A percentile compares a stretch with the other conserved stretches of the same genome.
Evolutionary conservation across 495 filamentous ascomycete genomes (phyloP).

Genomic region (Chaetomidium leptoderma): DNA sequence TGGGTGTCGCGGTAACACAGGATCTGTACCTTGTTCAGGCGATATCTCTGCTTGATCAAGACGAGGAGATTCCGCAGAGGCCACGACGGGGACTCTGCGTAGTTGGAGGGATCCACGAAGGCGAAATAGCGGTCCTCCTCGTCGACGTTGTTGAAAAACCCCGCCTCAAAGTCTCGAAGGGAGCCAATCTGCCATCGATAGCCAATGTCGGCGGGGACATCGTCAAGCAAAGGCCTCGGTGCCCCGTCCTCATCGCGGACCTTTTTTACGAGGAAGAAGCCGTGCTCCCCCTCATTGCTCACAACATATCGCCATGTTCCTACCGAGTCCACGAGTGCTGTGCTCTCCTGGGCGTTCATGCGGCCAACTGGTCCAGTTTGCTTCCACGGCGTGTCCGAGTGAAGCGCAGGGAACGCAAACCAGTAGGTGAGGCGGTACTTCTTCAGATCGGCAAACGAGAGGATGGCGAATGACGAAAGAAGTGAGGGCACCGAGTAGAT

Average conservation of each 20-base stretch:
- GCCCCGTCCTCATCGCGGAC: conserved; percentile 41
- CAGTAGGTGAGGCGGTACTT: conserved; percentile 93
- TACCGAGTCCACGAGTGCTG: conserved; percentile 68
- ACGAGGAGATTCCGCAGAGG: conserved; percentile 86
- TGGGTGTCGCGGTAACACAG: conserved; percentile 88
- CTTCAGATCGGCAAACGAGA: conserved; percentile 95
- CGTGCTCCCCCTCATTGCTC: conserved; percentile 75
- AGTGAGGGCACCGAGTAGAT: conserved; percentile 92
- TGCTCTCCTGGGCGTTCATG: conserved; percentile 63
- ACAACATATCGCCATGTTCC: conserved; percentile 80
- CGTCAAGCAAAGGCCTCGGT: conserved; percentile 26
- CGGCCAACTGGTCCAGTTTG: conserved; percentile 42
- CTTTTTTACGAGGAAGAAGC: conserved; percentile 89
- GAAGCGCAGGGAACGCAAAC: conserved; percentile 90
- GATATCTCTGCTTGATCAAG: conserved; percentile 77
- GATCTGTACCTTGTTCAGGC: conserved; percentile 70
- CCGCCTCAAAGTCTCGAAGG: conserved; percentile 72
- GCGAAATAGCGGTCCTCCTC: conserved; percentile 71
- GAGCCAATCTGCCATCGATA: conserved; percentile 71
- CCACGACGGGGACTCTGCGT: conserved; percentile 81
- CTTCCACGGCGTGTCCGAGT: conserved; percentile 80
- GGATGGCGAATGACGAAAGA: conserved; percentile 76
- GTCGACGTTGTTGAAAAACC: conserved; percentile 72
- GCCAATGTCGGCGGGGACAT: conserved; percentile 44
- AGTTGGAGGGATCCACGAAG: conserved; percentile 91